These are phyloP conservation scores for Wickerhamiella slavikovae DNA, from an alignment of 805 yeast genomes.

Conservation along the genomic window DNA sequence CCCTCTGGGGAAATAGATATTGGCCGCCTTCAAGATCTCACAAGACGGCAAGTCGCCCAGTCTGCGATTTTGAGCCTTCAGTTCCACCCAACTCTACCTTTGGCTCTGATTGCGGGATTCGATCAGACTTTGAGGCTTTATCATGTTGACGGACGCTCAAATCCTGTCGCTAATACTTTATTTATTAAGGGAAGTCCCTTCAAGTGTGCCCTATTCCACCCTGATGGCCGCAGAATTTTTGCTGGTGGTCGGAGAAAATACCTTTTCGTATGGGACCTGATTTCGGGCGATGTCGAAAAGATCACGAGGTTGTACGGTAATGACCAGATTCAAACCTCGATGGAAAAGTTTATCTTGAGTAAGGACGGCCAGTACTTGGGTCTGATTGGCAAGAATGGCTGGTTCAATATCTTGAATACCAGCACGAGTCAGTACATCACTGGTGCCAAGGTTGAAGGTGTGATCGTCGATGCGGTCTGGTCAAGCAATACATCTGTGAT, in stretches of 20 bases:
- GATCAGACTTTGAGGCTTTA: conserved; percentile 74
- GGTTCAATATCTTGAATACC: conserved; percentile 68
- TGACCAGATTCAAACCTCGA: conserved; percentile 61
- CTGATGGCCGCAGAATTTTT: conserved; percentile 33
- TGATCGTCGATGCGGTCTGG: conserved; percentile 64
- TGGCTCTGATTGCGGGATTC: conserved; percentile 77
- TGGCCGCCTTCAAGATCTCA: conserved; percentile 73
- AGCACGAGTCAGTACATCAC: conserved; percentile 67
- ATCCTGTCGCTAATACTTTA: conserved; percentile 63
- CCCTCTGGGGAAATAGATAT: conserved; percentile 57
- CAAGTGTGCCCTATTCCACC: conserved; percentile 49
- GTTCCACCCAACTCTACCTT: conserved; percentile 72
- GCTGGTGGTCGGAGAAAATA: conserved; percentile 85
- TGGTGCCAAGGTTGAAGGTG: conserved; percentile 81
- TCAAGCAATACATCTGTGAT: conserved; percentile 26
- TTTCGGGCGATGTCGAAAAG: conserved; percentile 56
- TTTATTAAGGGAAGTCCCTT: conserved; percentile 65
- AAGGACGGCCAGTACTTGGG: conserved; percentile 56
- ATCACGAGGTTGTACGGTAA: conserved; percentile 83
- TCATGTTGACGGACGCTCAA: conserved; percentile 74
- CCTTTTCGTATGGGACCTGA: conserved; percentile 82
- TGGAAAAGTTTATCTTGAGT: conserved; percentile 60
- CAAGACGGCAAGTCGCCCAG: conserved; percentile 40
- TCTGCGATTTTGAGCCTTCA: conserved; percentile 71
- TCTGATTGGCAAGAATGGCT: conserved; percentile 68